phyloP scores from a whole-genome alignment of 108 stramenopile species.

The Aureococcus anophagefferens region DNA sequence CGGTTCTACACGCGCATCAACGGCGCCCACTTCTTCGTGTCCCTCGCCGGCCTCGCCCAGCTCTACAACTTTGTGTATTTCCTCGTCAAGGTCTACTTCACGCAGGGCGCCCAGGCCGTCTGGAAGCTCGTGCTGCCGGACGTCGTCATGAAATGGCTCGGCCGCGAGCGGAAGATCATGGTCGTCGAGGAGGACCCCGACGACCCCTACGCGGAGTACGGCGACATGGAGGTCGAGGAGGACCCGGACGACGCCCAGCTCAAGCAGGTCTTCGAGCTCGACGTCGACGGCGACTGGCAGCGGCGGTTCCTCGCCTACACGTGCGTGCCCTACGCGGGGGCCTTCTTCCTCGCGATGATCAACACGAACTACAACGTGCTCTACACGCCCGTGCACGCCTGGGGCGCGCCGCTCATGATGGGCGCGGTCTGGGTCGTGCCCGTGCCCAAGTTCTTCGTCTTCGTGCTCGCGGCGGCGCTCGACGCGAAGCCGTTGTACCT shows the following conservation, averaged over 20 bases:
- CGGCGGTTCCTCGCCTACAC: not conserved
- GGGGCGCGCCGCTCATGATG: not conserved
- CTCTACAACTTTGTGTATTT: not conserved
- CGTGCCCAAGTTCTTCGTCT: not conserved
- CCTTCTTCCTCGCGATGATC: not conserved
- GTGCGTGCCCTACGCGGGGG: not conserved
- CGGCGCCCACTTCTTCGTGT: not conserved
- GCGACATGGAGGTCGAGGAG: not conserved
- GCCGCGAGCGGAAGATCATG: too few relatives aligned
- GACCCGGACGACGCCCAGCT: not conserved
- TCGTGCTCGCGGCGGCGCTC: not conserved
- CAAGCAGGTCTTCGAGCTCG: not conserved
- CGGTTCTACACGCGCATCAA: not conserved
- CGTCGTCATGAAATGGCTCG: too few relatives aligned
- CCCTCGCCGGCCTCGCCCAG: not conserved
- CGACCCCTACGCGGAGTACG: not conserved
- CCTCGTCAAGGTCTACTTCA: not conserved
- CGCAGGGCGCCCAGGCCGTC: not conserved
- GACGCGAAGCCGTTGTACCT: not conserved
- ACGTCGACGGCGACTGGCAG: not conserved
- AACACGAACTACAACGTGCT: not conserved
- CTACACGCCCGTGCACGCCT: not conserved
- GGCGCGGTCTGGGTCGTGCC: not conserved
- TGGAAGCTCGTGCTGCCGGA: not conserved
- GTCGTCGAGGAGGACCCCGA: not conserved